Conservation (phyloP, 495 filamentous ascomycete genomes). For the Penicillium herquei region DNA sequence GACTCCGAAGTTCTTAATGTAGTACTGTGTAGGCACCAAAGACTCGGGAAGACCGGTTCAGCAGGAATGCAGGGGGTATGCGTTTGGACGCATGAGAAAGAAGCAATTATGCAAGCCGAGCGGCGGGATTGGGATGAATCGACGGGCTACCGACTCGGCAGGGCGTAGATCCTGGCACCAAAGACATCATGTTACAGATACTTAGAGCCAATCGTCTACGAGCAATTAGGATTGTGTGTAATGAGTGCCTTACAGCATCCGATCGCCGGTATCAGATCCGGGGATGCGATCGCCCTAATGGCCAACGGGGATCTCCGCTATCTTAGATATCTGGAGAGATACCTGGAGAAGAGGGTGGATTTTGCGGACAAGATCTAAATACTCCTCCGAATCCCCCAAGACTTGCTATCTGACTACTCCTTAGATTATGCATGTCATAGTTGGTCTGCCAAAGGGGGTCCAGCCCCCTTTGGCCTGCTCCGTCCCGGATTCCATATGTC, state of each 20-base stretch:
- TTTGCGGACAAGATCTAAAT: conserved; percentile 2
- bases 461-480: background rate
- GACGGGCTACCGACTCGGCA: background rate
- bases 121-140: background rate
- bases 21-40: no score
- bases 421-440: background rate
- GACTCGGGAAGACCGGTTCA: background rate
- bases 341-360: background rate
- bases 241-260: no score
- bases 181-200: background rate
- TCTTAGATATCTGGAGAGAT: background rate
- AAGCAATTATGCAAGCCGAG: background rate
- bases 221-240: background rate
- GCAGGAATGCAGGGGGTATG: background rate
- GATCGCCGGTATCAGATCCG: conserved; percentile 6
- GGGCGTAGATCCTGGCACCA: background rate
- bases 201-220: background rate
- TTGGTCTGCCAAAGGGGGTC: background rate
- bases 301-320: conserved; percentile 19
- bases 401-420: background rate
- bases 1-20: no score
- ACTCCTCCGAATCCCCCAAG: background rate
- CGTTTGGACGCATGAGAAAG: background rate
- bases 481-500: no score
- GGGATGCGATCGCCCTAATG: conserved; percentile 19